Evolutionary conservation across 345 rosid species (phyloP).

Genomic region (Theobroma cacao): DNA sequence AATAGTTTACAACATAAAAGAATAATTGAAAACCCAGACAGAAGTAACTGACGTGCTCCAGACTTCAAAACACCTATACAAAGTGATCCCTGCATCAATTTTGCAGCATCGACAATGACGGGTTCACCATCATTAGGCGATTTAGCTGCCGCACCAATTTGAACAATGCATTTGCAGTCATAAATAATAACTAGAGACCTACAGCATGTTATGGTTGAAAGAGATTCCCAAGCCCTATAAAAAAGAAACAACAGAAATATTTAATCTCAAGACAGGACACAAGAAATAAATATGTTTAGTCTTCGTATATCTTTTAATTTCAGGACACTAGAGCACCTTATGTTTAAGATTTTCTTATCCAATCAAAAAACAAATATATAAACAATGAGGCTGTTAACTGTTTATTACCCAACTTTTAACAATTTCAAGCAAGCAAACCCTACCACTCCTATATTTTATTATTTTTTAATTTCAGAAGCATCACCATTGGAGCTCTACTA

Average conservation of each 20-base stretch:
- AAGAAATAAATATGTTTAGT: neutral
- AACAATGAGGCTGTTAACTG: neutral
- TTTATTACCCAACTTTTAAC: neutral
- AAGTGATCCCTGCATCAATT: slow-evolving; percentile 68
- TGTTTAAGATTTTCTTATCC: neutral
- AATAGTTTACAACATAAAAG: neutral
- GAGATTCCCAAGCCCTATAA: slow-evolving; percentile 82
- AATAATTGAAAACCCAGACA: neutral
- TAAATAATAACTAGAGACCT: slow-evolving; percentile 70
- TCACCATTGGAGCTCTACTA: neutral
- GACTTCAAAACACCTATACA: slow-evolving; percentile 66
- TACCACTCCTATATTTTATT: neutral
- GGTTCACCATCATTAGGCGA: slow-evolving; percentile 37
- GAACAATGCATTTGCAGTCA: slow-evolving; percentile 52
- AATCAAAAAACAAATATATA: neutral
- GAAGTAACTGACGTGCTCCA: slow-evolving; percentile 57
- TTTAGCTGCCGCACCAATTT: slow-evolving; percentile 76
- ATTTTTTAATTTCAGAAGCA: neutral
- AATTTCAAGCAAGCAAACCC: neutral
- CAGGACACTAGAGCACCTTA: neutral
- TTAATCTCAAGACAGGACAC: neutral
- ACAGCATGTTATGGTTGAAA: slow-evolving; percentile 65
- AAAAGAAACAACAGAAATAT: slow-evolving; percentile 9
- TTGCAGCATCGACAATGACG: slow-evolving; percentile 47
- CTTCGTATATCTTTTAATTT: neutral